phyloP scores from a whole-genome alignment of 345 rosid species.

The Brassica juncea region DNA sequence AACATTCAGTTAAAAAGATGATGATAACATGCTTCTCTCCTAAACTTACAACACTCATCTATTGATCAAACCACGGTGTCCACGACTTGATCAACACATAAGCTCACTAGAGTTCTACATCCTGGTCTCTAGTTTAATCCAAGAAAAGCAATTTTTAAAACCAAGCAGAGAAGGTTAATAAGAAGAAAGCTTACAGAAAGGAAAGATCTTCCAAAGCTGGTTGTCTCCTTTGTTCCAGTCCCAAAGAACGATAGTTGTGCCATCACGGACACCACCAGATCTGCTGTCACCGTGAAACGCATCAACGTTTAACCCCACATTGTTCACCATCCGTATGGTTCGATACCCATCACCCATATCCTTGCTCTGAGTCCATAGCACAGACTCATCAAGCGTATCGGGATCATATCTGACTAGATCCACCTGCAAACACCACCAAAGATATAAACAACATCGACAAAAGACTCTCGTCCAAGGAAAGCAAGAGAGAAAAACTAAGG shows the following conservation, averaged over 20 bases:
- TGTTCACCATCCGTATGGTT: constrained; percentile 69
- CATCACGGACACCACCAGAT: constrained; percentile 77
- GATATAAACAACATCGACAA: neutral
- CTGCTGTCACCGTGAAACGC: constrained; percentile 69
- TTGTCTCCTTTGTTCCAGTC: constrained; percentile 83
- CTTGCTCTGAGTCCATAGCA: constrained; percentile 73
- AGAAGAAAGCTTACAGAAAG: constrained; percentile 58
- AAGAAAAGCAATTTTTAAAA: neutral
- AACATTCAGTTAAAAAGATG: neutral
- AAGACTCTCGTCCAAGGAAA: neutral
- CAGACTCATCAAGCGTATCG: constrained; percentile 61
- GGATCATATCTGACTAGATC: constrained; percentile 59
- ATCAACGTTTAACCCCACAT: constrained; percentile 67
- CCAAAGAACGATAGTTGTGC: constrained; percentile 74
- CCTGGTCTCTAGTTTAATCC: constrained; percentile 1
- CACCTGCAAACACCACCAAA: constrained; percentile 51
- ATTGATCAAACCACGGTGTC: neutral
- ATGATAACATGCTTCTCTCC: neutral
- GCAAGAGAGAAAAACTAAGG: neutral
- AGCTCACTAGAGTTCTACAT: neutral
- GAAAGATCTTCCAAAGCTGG: constrained; percentile 81
- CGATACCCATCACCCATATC: constrained; percentile 44
- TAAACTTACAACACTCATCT: neutral
- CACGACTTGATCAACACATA: neutral
- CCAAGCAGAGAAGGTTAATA: neutral